phyloP scores from a whole-genome alignment of 164 flowering plant species.

The Kalanchoe fedtschenkoi region DNA sequence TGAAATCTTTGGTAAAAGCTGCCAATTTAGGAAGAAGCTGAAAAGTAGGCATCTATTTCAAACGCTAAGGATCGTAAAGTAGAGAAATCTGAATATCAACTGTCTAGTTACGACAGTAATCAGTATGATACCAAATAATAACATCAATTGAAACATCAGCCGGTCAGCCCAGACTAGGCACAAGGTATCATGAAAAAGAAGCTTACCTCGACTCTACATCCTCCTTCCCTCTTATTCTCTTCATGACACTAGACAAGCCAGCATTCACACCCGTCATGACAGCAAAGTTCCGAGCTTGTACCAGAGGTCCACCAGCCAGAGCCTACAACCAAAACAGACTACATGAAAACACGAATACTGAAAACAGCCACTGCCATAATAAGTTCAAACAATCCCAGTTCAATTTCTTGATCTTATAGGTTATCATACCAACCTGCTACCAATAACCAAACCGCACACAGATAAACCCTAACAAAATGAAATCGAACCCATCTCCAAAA shows the following conservation, averaged over 20 bases:
- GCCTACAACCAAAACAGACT: slow-evolving; percentile 32
- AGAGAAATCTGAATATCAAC: too few species aligned
- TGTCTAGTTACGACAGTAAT: too few species aligned
- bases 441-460: too few species aligned
- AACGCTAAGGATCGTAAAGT: too few species aligned
- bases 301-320: slow-evolving; percentile 75
- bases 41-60: too few species aligned
- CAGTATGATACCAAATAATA: neutral
- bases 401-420: too few species aligned
- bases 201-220: slow-evolving; percentile 79
- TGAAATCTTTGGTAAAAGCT: too few species aligned
- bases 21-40: too few species aligned
- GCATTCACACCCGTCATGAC: slow-evolving; percentile 96
- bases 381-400: neutral
- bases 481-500: neutral
- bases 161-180: neutral
- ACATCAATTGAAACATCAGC: too few species aligned
- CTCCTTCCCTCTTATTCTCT: slow-evolving; percentile 83
- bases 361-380: neutral
- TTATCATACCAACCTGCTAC: too few species aligned
- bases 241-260: slow-evolving; percentile 83
- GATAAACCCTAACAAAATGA: neutral
- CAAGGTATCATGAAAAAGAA: neutral
- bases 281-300: slow-evolving; percentile 95
- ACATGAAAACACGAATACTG: neutral